Evolutionary conservation across 345 rosid species (phyloP).

Genomic region (Salix arbutifolia): DNA sequence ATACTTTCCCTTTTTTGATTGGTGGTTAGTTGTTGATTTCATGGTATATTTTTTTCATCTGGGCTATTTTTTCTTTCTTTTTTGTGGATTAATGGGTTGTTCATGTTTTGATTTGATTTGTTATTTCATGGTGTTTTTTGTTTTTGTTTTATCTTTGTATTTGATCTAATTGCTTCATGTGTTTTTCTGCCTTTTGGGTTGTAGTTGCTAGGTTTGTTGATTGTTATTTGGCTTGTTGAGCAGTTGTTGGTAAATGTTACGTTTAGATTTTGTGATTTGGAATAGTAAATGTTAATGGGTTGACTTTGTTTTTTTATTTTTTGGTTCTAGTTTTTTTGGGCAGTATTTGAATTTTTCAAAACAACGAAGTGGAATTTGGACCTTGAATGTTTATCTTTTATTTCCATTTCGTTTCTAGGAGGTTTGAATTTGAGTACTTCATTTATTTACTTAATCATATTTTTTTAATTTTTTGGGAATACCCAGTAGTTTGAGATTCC

Average conservation of each 20-base stretch:
- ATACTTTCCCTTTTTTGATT: neutral
- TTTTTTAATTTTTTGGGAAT: too few relatives aligned
- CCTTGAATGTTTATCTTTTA: neutral
- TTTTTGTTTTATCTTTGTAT: neutral
- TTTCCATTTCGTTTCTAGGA: neutral
- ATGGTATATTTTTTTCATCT: neutral
- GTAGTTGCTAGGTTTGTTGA: neutral
- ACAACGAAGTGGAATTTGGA: neutral
- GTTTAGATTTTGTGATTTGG: conserved; percentile 13
- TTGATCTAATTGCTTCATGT: conserved; percentile 2
- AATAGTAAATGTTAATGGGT: conserved; percentile 2
- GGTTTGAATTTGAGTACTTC: neutral
- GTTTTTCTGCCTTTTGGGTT: neutral
- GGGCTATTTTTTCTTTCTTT: too few relatives aligned
- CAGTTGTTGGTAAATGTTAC: neutral
- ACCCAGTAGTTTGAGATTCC: too few relatives aligned
- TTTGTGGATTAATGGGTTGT: conserved; percentile 4
- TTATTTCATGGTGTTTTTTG: neutral
- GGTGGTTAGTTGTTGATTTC: neutral
- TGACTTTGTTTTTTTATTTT: neutral
- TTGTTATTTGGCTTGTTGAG: neutral
- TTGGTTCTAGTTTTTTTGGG: too few relatives aligned
- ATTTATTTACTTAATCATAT: too few relatives aligned
- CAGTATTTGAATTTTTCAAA: neutral
- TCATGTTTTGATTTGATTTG: conserved; percentile 6